A percentile compares a stretch with the other conserved stretches of the same genome.
These are phyloP conservation scores for Stipa capillata DNA, from an alignment of 176 grass and related monocot genomes.

Conservation along the genomic window DNA sequence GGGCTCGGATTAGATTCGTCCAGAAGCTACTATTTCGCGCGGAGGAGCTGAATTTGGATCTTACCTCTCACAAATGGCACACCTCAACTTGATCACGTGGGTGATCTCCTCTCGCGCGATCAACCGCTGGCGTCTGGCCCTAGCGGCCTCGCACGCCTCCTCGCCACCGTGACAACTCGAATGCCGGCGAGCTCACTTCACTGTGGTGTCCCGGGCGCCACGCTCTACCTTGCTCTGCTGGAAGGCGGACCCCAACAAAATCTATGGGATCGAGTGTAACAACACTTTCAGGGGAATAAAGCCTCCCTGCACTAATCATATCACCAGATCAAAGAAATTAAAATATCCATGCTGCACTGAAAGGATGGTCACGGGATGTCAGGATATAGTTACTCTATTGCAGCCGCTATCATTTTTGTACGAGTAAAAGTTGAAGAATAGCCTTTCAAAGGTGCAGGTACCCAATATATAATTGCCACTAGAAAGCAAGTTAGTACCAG, in stretches of 20 bases:
- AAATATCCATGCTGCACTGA: background rate
- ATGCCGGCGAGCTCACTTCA: background rate
- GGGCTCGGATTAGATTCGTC: background rate
- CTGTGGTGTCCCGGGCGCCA: background rate
- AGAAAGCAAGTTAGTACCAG: background rate
- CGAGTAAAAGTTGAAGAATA: background rate
- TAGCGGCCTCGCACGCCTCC: no score
- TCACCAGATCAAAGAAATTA: background rate
- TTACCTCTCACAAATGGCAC: background rate
- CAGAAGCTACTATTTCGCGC: background rate
- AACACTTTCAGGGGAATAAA: background rate
- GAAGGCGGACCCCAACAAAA: background rate
- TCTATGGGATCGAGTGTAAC: background rate
- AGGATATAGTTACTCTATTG: background rate
- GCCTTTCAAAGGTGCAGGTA: background rate
- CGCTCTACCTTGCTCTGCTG: background rate
- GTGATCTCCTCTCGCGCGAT: background rate
- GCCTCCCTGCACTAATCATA: background rate
- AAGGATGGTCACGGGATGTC: background rate
- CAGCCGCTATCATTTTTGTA: background rate
- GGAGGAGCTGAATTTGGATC: background rate
- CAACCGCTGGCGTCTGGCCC: no score
- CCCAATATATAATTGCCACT: background rate
- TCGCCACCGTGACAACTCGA: background rate
- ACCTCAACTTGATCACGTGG: no score